phyloP scores from a whole-genome alignment of 306 rosid species.

The Styphnolobium japonicum region DNA sequence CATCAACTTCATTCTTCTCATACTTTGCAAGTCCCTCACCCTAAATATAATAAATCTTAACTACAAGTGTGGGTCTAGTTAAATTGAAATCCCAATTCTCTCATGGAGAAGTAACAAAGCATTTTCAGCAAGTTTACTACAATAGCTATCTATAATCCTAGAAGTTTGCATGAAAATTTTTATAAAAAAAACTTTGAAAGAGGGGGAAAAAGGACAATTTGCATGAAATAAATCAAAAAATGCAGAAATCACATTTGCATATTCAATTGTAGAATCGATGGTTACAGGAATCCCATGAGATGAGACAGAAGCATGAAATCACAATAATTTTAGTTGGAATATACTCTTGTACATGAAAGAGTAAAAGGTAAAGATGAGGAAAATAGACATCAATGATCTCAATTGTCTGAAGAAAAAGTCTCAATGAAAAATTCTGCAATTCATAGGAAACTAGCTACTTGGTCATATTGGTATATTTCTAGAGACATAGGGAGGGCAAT shows the following conservation, averaged over 20 bases:
- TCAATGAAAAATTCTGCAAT: not conserved
- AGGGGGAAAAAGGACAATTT: slow-evolving; percentile 67
- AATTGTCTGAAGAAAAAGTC: not conserved
- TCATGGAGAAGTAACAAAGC: too few species aligned
- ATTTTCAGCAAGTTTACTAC: too few species aligned
- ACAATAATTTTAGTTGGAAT: not conserved
- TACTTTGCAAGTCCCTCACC: slow-evolving; percentile 73
- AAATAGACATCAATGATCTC: slow-evolving; percentile 1
- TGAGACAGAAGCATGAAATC: slow-evolving; percentile 70
- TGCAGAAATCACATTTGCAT: slow-evolving; percentile 57
- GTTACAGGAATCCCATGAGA: slow-evolving; percentile 52
- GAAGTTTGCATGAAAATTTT: too few species aligned
- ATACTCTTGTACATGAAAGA: not conserved
- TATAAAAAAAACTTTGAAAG: slow-evolving; percentile 77
- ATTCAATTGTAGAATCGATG: slow-evolving; percentile 68
- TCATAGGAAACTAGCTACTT: not conserved
- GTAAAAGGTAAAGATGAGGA: not conserved
- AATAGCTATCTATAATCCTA: too few species aligned
- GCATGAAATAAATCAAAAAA: slow-evolving; percentile 85
- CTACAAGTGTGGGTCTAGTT: too few species aligned
- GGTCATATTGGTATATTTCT: too few species aligned
- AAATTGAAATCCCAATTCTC: too few species aligned
- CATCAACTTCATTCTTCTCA: slow-evolving; percentile 64
- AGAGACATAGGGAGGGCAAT: too few species aligned
- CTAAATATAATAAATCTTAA: too few species aligned